Base-by-base conservation (phyloP, 352 stramenopile species). In the Achlya hypogyna region DNA sequence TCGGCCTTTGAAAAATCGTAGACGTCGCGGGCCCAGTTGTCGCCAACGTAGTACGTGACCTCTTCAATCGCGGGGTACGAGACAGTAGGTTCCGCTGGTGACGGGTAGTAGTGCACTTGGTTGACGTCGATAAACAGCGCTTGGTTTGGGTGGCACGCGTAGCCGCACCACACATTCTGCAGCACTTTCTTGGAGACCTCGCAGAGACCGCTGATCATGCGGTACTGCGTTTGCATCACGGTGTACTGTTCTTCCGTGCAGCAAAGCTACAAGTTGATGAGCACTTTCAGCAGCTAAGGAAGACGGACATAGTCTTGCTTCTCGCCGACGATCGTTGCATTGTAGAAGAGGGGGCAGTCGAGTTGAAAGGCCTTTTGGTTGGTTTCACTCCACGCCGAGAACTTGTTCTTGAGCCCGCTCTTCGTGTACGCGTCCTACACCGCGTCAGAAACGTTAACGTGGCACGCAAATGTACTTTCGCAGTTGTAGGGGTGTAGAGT, bases 191-290 rank as follows among this genome's bases (percentile, higher is more conserved):
- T 87, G 68, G 82, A 93, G 12, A 81, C 75, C 22, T 81, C 75
- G 65, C 84, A 91, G 27, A 82, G 71, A 5, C 75, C 79, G 1
- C 73, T 73, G 35, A 91, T 72, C 72, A 84, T 60, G n/a, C 76
- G 75, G 34, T 89, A 70, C 52, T 90, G 79, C 10, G 71, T 76
- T 60, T 83, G 79, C 38, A 93, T 68, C 8, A 64, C 73, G 47
- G 76, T 68, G 58, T 89, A 93, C 68, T 93, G 82, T n/a, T 63
- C 74, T 65, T 93, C 82, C 0, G 84, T 91, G 70, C 84, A 93
- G 71, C 84, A 93, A 14, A 93, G 51, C 18, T 56, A 56, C 49
- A 9, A 45, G 38, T 10, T 18, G 38, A 18, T 56, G 25, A 31
- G 31, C 16, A 54, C 16, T 34, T 6, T 54, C 6, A 6, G 29